These are phyloP conservation scores for Claviceps purpurea DNA, from an alignment of 2,329 filamentous ascomycete species.

Conservation along the genomic window DNA sequence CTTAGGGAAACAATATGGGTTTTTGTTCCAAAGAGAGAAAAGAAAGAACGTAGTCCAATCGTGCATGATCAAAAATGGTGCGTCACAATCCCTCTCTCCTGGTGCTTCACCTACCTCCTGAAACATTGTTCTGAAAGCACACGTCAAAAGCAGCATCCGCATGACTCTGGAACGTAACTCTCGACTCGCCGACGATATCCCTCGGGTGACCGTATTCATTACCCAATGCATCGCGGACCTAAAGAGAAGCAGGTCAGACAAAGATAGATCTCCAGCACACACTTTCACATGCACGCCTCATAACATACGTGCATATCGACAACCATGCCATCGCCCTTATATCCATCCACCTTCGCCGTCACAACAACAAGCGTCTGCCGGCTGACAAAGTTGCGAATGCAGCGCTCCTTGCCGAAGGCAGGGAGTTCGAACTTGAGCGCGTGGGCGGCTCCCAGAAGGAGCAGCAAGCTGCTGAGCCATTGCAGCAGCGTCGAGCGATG, in stretches of 20 bases:
- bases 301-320: conserved; percentile 80
- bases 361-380: conserved; percentile 92
- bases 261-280: neutral
- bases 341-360: conserved; percentile 76
- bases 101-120: conserved; percentile 41
- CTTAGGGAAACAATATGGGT: neutral
- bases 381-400: conserved; percentile 90
- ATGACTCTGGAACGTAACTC: conserved; percentile 88
- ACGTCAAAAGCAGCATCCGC: conserved; percentile 89
- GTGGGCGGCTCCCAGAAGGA: conserved; percentile 39
- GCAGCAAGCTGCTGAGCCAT: conserved; percentile 43
- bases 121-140: conserved; percentile 80
- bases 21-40: neutral
- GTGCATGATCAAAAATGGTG: too few relatives aligned
- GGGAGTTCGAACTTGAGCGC: conserved; percentile 91
- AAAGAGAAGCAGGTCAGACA: conserved; percentile 5
- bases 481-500: conserved; percentile 43
- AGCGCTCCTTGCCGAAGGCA: conserved; percentile 64
- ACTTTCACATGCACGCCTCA: neutral
- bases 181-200: conserved; percentile 82
- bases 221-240: conserved; percentile 91
- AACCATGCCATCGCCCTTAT: conserved; percentile 78
- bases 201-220: conserved; percentile 91
- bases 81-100: neutral
- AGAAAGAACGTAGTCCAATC: neutral